Evolutionary conservation across 2,329 filamentous ascomycete species (phyloP), one percentile per base, ranked within the genome.

Genomic region (Leptodontidium sp.): DNA sequence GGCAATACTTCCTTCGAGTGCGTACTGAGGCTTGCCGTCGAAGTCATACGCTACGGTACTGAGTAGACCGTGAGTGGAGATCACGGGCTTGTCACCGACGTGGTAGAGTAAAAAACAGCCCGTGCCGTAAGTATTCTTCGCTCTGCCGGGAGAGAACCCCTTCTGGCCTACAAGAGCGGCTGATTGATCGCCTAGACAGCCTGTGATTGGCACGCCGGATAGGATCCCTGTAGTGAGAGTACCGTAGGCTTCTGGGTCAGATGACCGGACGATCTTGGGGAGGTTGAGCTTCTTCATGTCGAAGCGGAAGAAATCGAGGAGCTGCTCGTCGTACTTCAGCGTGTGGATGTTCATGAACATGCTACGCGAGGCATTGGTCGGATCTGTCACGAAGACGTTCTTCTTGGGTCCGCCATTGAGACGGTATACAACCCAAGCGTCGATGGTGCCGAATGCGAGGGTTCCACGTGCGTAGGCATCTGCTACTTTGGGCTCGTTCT

Each of bases 301-400:
- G 57, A 95, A 81, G 50, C 87, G 85, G 82, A 95, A 95, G 83
- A 93, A 95, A 59, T 91, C 84, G 38, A 94, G 82, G 62, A 94
- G 85, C 62, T 86, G 85, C 59, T 91, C 86, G 75, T 93, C 91
- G 79, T 95, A 96, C 75, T 93, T 80, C 53, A 93, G 83, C 1
- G 87, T 92, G 75, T 92, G 85, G 45, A 95, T 84, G 79, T 94
- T 93, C 89, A 94, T 93, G 80, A 96, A 94, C 92, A 94, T 94
- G 55, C 92, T 95, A 73, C 92, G 84, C 2, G 91, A 93, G 17
- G 93, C 92, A 78, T 96, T 96, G 67, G 91, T 91, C 7, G 90
- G 87, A 75, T 96, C 93, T 1, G 92, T 93, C 67, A 95, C 91
- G 77, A 91, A 88, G 64, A 92, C 79, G 67, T 90, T 87, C 67